A percentile compares a stretch with the other conserved stretches of the same genome.
Evolutionary conservation across 2,329 filamentous ascomycete species (phyloP).

Genomic region (Hymenoscyphus repandus): DNA sequence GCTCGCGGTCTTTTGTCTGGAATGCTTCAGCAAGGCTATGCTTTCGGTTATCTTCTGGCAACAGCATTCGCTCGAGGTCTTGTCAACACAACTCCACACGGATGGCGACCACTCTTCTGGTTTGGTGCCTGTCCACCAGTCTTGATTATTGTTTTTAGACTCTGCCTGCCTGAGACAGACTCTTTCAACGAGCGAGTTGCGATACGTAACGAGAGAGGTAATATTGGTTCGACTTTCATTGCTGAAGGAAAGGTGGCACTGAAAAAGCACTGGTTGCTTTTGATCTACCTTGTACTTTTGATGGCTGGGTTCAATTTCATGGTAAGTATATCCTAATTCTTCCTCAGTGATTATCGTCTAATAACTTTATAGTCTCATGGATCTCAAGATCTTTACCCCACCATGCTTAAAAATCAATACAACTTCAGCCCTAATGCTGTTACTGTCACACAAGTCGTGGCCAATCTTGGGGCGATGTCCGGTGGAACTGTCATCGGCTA

Average conservation of each 20-base stretch:
- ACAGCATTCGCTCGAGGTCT: slow-evolving; percentile 63
- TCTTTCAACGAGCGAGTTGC: slow-evolving; percentile 63
- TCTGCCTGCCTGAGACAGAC: slow-evolving; percentile 74
- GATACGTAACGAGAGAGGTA: slow-evolving; percentile 54
- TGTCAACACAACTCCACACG: slow-evolving; percentile 70
- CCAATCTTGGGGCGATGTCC: slow-evolving; percentile 64
- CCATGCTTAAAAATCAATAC: slow-evolving; percentile 53
- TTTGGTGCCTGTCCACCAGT: slow-evolving; percentile 78
- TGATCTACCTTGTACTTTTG: slow-evolving; percentile 76
- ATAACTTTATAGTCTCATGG: slow-evolving; percentile 29
- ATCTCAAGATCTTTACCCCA: slow-evolving; percentile 51
- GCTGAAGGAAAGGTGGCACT: slow-evolving; percentile 74
- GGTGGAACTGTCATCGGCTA: slow-evolving; percentile 64
- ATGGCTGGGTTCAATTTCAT: slow-evolving; percentile 95
- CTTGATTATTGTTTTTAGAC: slow-evolving; percentile 72
- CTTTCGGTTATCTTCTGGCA: slow-evolving; percentile 73
- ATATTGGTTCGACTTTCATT: slow-evolving; percentile 63
- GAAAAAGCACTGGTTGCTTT: slow-evolving; percentile 71
- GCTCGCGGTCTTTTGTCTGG: slow-evolving; percentile 75
- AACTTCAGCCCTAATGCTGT: slow-evolving; percentile 39
- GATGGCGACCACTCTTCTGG: slow-evolving; percentile 85
- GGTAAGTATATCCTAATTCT: slow-evolving; percentile 56
- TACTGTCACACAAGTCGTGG: slow-evolving; percentile 67
- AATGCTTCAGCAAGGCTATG: slow-evolving; percentile 77
- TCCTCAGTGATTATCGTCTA: slow-evolving; percentile 35